These are phyloP conservation scores for Talaromyces sp. DNA, from an alignment of 2,329 filamentous ascomycete genomes.

Conservation along the genomic window DNA sequence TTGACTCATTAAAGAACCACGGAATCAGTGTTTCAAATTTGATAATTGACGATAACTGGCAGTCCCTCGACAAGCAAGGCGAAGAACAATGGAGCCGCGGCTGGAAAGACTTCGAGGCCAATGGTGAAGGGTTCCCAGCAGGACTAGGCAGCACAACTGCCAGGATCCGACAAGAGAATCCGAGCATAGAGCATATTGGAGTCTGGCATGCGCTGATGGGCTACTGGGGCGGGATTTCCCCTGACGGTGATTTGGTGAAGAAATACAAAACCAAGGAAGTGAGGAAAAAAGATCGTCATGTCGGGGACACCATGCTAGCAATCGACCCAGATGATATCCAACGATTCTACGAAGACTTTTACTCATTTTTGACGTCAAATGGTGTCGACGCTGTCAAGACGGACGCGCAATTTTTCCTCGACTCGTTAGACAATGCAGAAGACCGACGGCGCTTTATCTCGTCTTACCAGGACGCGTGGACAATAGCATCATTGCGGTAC, in stretches of 20 bases:
- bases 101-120: constrained; percentile 84
- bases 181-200: constrained; percentile 73
- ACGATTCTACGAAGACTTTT: constrained; percentile 87
- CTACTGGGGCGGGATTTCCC: constrained; percentile 88
- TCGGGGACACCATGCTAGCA: constrained; percentile 64
- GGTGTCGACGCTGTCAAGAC: constrained; percentile 89
- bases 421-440: constrained; percentile 64
- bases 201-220: constrained; percentile 90
- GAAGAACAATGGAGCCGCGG: constrained; percentile 49
- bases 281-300: constrained; percentile 50
- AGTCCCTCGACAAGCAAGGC: constrained; percentile 61
- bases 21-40: constrained; percentile 76
- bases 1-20: constrained; percentile 65
- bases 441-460: constrained; percentile 68
- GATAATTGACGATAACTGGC: constrained; percentile 98
- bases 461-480: constrained; percentile 83
- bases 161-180: constrained; percentile 64
- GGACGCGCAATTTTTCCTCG: constrained; percentile 86
- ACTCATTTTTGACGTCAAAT: constrained; percentile 67
- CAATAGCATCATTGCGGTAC: constrained; percentile 68
- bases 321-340: constrained; percentile 70
- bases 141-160: constrained; percentile 70
- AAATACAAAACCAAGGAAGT: constrained; percentile 70
- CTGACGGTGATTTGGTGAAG: constrained; percentile 66
- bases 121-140: constrained; percentile 69